phyloP scores from a whole-genome alignment of 2,329 filamentous ascomycete species.

The Cladosporium colombiae region DNA sequence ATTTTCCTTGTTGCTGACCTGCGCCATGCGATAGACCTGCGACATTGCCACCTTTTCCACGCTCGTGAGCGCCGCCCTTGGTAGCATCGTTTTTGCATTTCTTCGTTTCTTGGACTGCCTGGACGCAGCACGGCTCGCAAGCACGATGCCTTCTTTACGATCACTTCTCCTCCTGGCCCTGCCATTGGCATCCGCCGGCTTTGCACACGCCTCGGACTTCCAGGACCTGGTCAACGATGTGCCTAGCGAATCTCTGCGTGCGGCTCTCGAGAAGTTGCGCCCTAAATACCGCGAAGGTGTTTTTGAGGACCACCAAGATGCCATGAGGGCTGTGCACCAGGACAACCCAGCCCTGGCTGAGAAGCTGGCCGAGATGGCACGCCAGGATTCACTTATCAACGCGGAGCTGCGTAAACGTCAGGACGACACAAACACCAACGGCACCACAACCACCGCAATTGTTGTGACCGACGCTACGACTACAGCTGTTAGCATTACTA shows the following conservation, averaged over 20 bases:
- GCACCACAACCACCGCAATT: conserved; percentile 27
- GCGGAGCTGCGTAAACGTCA: conserved; percentile 48
- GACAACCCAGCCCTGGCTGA: conserved; percentile 63
- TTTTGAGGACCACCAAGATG: conserved; percentile 64
- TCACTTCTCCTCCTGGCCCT: conserved; percentile 42
- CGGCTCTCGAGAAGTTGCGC: conserved; percentile 64
- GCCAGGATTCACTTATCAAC: conserved; percentile 40
- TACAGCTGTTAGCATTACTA: conserved; percentile 28
- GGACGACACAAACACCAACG: conserved; percentile 29
- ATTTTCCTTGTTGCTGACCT: neutral
- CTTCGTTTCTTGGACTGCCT: conserved; percentile 18
- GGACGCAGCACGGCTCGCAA: conserved; percentile 18
- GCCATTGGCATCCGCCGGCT: conserved; percentile 39
- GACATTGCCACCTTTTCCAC: conserved; percentile 4
- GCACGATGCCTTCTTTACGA: conserved; percentile 43
- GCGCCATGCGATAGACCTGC: conserved; percentile 14
- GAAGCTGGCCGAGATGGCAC: conserved; percentile 64
- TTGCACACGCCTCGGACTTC: conserved; percentile 44
- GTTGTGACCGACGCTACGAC: conserved; percentile 33
- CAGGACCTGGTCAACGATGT: conserved; percentile 58
- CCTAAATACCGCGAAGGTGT: conserved; percentile 68
- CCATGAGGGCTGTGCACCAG: conserved; percentile 63
- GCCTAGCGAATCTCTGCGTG: conserved; percentile 63
- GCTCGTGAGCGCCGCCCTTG: conserved; percentile 7
- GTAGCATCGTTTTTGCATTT: conserved; percentile 6